Evolutionary conservation across 306 rosid genomes (phyloP), one percentile per base, ranked within the genome.

Genomic region (Dalbergia cochinchinensis): DNA sequence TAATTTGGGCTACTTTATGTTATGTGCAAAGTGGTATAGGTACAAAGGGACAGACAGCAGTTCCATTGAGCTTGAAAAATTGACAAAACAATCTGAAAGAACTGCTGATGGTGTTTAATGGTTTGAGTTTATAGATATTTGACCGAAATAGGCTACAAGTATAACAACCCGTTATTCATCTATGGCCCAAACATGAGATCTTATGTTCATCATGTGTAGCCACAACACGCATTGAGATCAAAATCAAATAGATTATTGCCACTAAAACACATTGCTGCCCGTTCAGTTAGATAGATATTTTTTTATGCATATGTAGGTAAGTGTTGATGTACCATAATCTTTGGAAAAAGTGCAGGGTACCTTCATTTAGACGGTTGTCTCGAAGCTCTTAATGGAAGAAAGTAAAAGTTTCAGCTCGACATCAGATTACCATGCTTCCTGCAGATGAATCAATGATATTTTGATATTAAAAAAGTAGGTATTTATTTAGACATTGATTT

Each of bases 1-100:
- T 4, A 88, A 87, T 73, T 83, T 89, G 35, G 84, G 87, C 15
- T 93, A 86, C 88, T 91, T 89, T 80, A 44, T 93, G 76, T 60
- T 88, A 14, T 87, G 88, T 78, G 83, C 96, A 44, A 88, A 81
- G 55, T 89, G 97, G 93, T 91, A 87, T 20, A 85, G 84, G 78
- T 91, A 93, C 80, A 91, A 89, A 84, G 96, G 89, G 11, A 33
- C 74, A 0, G 72, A 19, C 33, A 72, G 41, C 16, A 80, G 61
- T 16, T 47, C 82, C 61, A 78, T 82, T 62, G 74, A 79, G 42
- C 79, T 85, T 55, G 83, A 87, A 42, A 63, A 77, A 76, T 61
- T 39, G 53, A 44, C 81, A 35, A 78, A 78, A 71, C 83, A 78
- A 51, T 78, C 86, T 34, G 83, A 78, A 83, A 78, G 57, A 72